A percentile compares a stretch with the other conserved stretches of the same genome.
phyloP scores from a whole-genome alignment of 805 yeast genomes.

The Yarrowia deformans region DNA sequence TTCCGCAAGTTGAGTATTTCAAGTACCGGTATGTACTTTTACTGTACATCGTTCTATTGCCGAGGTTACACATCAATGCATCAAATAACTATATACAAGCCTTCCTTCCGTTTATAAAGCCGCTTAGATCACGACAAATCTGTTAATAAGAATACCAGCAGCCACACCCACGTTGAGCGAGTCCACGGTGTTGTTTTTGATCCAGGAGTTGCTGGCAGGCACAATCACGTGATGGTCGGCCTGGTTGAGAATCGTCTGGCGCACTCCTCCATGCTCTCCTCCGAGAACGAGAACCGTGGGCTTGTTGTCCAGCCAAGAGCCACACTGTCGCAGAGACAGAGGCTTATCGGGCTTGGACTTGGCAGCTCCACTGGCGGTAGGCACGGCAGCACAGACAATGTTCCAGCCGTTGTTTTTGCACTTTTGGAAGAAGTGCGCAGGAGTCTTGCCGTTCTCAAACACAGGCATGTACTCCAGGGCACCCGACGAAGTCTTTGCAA shows the following conservation, averaged over 20 bases:
- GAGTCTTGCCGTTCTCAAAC: conserved; percentile 59
- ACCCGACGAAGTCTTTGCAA: conserved; percentile 83
- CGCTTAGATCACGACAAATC: conserved; percentile 40
- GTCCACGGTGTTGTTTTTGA: conserved; percentile 58
- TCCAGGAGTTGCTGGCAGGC: conserved; percentile 14
- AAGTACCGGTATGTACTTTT: too few species aligned
- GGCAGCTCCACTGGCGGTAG: conserved; percentile 43
- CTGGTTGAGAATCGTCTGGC: conserved; percentile 64
- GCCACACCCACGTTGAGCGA: conserved; percentile 93
- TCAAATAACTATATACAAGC: conserved; percentile 21
- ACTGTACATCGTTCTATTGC: too few species aligned
- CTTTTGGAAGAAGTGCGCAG: conserved; percentile 66
- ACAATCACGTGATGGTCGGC: conserved; percentile 48
- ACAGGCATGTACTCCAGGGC: conserved; percentile 77
- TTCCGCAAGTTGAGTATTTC: too few species aligned
- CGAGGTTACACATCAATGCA: conserved; percentile 4
- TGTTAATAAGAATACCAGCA: conserved; percentile 66
- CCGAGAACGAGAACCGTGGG: conserved; percentile 83
- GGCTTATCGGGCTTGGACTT: conserved; percentile 50
- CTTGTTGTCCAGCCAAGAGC: conserved; percentile 53
- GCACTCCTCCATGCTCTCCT: conserved; percentile 83
- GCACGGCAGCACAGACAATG: conserved; percentile 67
- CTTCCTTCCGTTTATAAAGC: neutral
- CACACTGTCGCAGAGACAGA: conserved; percentile 56
- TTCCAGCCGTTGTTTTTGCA: conserved; percentile 71